A percentile compares a stretch with the other conserved stretches of the same genome.
phyloP scores from a whole-genome alignment of 2,329 filamentous ascomycete genomes.

The Nemania sp. region DNA sequence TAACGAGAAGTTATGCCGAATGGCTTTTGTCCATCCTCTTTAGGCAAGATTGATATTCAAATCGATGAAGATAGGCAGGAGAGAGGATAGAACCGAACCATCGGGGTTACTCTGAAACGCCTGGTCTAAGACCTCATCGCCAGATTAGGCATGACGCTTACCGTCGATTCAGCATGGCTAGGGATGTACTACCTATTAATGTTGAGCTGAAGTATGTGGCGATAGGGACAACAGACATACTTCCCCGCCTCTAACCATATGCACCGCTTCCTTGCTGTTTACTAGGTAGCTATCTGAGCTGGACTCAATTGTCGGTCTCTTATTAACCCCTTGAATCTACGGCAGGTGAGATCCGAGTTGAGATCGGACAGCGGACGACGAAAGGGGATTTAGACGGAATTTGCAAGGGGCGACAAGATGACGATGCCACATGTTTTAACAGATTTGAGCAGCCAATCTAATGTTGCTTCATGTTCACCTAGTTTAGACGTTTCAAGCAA shows the following conservation, averaged over 20 bases:
- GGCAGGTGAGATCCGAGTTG: constrained; percentile 15
- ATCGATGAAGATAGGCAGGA: constrained; percentile 34
- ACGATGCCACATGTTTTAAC: constrained; percentile 12
- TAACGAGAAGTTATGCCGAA: constrained; percentile 15
- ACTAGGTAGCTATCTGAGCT: not conserved
- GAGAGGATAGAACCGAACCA: constrained; percentile 24
- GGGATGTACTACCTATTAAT: constrained; percentile 4
- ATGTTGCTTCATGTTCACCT: not conserved
- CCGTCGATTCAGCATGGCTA: constrained; percentile 39
- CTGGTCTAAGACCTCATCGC: constrained; percentile 37
- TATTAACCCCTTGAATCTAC: constrained; percentile 27
- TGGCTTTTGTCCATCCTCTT: constrained; percentile 24
- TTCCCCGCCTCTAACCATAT: constrained; percentile 4
- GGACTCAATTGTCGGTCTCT: constrained; percentile 23
- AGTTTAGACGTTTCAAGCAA: not conserved
- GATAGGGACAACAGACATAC: not conserved
- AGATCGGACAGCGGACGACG: constrained; percentile 29
- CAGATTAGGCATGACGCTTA: constrained; percentile 40
- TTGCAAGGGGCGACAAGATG: constrained; percentile 10
- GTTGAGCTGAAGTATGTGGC: not conserved
- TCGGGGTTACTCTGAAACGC: constrained; percentile 45
- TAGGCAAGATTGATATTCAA: constrained; percentile 23
- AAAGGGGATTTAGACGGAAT: constrained; percentile 6
- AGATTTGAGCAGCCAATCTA: constrained; percentile 4
- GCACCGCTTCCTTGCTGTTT: constrained; percentile 9